A percentile compares a stretch with the other conserved stretches of the same genome.
phyloP scores from a whole-genome alignment of 495 filamentous ascomycete species.

The Penicillium coprophilum region DNA sequence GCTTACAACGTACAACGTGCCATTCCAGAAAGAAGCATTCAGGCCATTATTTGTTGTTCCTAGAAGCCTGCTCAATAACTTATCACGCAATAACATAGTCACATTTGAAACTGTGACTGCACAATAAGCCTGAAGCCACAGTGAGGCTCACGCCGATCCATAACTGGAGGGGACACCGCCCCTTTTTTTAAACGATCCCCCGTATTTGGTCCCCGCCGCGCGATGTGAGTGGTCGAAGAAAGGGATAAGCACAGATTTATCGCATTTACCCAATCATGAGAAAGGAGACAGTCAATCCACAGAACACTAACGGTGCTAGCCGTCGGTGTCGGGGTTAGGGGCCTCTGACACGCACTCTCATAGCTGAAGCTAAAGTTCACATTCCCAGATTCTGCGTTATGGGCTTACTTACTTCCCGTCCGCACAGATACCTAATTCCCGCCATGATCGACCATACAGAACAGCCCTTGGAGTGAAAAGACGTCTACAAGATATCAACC shows the following conservation, averaged over 20 bases:
- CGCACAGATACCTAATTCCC: background rate
- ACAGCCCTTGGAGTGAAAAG: background rate
- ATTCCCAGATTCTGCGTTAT: background rate
- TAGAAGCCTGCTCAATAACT: background rate
- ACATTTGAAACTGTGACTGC: background rate
- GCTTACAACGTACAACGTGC: background rate
- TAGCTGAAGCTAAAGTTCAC: slow-evolving; percentile 8
- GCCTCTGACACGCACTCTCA: background rate
- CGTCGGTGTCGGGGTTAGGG: slow-evolving; percentile 27
- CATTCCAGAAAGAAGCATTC: background rate
- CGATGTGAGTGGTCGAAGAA: slow-evolving; percentile 18
- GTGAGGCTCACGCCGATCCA: slow-evolving; percentile 15
- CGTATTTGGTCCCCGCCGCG: background rate
- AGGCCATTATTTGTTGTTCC: background rate
- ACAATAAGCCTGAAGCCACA: slow-evolving; percentile 4
- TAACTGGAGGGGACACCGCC: slow-evolving; percentile 27
- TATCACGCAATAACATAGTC: background rate
- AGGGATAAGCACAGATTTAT: slow-evolving; percentile 16
- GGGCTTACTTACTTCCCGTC: background rate
- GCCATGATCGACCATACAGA: slow-evolving; percentile 3
- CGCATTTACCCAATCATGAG: slow-evolving; percentile 14
- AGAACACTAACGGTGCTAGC: slow-evolving; percentile 19
- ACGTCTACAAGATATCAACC: background rate
- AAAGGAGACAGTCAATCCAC: slow-evolving; percentile 4
- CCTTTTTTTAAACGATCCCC: slow-evolving; percentile 17